A percentile compares a stretch with the other conserved stretches of the same genome.
Evolutionary conservation across 164 flowering plant genomes (phyloP).

Genomic region (Chloranthus sessilifolius): DNA sequence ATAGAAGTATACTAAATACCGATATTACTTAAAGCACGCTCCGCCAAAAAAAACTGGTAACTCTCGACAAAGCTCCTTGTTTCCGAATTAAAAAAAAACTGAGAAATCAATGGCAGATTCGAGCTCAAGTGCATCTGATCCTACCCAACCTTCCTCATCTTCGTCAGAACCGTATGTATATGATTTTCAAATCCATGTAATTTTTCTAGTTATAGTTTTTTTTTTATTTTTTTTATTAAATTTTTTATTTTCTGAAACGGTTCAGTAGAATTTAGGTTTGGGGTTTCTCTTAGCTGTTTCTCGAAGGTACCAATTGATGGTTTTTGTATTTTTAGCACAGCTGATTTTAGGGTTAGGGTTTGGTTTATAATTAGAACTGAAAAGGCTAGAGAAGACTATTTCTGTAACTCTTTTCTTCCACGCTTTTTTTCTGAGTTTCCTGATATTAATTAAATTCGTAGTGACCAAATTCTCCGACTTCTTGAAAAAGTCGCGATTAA

Average conservation of each 20-base stretch:
- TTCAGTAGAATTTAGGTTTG: neutral
- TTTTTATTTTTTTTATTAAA: neutral
- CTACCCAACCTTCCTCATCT: conserved; percentile 20
- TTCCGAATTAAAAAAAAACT: too few relatives aligned
- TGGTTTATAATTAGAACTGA: neutral
- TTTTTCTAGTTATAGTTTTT: conserved; percentile 2
- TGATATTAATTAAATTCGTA: too few relatives aligned
- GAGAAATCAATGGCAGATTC: conserved; percentile 30
- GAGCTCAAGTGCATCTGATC: conserved; percentile 16
- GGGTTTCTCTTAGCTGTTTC: neutral
- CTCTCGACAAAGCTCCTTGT: too few relatives aligned
- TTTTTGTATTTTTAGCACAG: neutral
- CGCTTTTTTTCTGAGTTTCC: too few relatives aligned
- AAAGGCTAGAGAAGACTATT: too few relatives aligned
- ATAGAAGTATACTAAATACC: too few relatives aligned
- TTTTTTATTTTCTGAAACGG: neutral
- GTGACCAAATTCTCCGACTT: too few relatives aligned
- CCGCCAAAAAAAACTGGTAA: too few relatives aligned
- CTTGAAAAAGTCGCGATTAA: too few relatives aligned
- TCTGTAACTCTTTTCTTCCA: too few relatives aligned
- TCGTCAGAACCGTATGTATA: conserved; percentile 26
- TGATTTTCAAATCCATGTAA: too few relatives aligned
- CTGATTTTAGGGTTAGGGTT: conserved; percentile 11
- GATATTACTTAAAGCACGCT: too few relatives aligned
- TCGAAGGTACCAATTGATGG: neutral